These are phyloP conservation scores for Salix brachista DNA, from an alignment of 345 rosid genomes.

Conservation along the genomic window DNA sequence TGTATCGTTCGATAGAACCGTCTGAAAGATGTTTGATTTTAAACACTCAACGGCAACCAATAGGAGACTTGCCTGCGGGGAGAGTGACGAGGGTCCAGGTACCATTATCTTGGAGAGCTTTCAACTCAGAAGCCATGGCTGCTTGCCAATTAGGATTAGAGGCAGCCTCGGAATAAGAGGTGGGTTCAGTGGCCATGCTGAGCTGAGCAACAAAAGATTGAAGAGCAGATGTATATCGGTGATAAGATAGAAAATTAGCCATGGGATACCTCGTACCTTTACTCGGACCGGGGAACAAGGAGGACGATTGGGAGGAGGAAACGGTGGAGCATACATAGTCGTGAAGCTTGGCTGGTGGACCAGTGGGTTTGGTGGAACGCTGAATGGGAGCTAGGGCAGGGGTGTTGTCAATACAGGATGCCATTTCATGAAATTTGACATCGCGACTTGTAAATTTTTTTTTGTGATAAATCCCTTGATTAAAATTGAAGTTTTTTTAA, in stretches of 20 bases:
- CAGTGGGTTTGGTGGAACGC: not conserved
- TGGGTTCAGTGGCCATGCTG: not conserved
- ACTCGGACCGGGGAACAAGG: not conserved
- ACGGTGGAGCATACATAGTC: not conserved
- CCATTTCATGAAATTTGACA: not conserved
- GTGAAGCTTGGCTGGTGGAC: not conserved
- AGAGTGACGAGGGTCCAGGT: not conserved
- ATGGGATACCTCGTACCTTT: not conserved
- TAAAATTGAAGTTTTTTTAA: too few relatives aligned
- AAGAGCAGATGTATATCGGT: not conserved
- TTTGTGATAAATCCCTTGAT: not conserved
- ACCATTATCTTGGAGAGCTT: not conserved
- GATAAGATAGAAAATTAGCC: slow-evolving; percentile 2
- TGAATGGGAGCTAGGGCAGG: not conserved
- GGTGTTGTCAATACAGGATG: too few relatives aligned
- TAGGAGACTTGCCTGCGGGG: not conserved
- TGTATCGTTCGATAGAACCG: not conserved
- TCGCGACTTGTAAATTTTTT: not conserved
- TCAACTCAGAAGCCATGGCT: not conserved
- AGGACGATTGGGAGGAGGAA: not conserved
- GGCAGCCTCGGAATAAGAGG: not conserved
- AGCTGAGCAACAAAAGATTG: not conserved
- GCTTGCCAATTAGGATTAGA: not conserved
- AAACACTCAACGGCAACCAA: not conserved
- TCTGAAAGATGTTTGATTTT: not conserved